A percentile compares a stretch with the other conserved stretches of the same genome.
Evolutionary conservation across 352 stramenopile species (phyloP).

Genomic region (Phytophthora sp.): DNA sequence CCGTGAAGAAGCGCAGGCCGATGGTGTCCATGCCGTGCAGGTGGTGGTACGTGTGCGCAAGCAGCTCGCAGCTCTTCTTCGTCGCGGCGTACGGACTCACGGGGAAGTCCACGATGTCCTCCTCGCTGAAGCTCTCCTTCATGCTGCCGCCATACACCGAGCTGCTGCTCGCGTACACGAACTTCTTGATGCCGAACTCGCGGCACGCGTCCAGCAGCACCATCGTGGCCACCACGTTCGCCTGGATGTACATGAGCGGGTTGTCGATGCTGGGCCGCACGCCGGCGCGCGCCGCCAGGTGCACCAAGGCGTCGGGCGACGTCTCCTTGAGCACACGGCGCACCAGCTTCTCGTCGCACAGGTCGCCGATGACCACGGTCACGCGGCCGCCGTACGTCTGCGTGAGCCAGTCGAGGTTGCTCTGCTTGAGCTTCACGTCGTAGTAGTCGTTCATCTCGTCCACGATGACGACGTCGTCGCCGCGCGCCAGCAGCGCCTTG

Average conservation of each 20-base stretch:
- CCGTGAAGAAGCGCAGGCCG: slow-evolving; percentile 98
- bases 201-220: slow-evolving; percentile 93
- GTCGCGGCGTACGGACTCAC: slow-evolving; percentile 97
- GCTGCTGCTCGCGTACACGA: slow-evolving; percentile 96
- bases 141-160: slow-evolving; percentile 96
- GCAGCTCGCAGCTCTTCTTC: slow-evolving; percentile 97
- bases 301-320: slow-evolving; percentile 86
- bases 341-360: slow-evolving; percentile 95
- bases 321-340: slow-evolving; percentile 89
- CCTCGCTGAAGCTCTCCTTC: slow-evolving; percentile 91
- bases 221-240: slow-evolving; percentile 95
- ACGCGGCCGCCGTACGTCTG: slow-evolving; percentile 64
- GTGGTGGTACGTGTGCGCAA: slow-evolving; percentile 97
- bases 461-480: slow-evolving; percentile 94
- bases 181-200: slow-evolving; percentile 91
- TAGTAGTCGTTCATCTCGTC: slow-evolving; percentile 99
- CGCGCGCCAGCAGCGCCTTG: slow-evolving; percentile 82
- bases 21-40: slow-evolving; percentile 95
- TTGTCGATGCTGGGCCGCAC: slow-evolving; percentile 98
- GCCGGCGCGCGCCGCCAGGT: slow-evolving; percentile 96
- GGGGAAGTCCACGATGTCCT: slow-evolving; percentile 92
- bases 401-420: slow-evolving; percentile 91
- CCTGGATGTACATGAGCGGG: slow-evolving; percentile 98
- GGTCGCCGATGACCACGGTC: slow-evolving; percentile 89
- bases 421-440: slow-evolving; percentile 96